Conservation (phyloP, 768 basidiomycete species). For the Ramaria sp. region DNA sequence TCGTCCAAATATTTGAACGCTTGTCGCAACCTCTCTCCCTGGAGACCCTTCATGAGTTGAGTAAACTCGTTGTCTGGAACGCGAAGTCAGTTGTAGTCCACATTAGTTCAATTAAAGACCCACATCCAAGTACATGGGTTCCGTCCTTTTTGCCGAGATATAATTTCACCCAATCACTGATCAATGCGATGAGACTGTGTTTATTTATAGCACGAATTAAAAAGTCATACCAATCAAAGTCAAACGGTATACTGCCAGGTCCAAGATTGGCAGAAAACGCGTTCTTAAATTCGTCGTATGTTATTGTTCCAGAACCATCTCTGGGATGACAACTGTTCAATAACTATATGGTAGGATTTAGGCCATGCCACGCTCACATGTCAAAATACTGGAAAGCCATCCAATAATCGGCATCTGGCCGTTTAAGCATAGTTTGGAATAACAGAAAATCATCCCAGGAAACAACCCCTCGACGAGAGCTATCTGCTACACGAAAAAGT, state of each 20-base stretch:
- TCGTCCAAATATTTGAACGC: conserved; percentile 87
- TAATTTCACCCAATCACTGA: conserved; percentile 89
- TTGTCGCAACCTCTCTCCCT: conserved; percentile 94
- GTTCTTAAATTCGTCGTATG: conserved; percentile 89
- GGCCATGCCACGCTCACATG: conserved; percentile 47
- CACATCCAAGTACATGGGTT: conserved; percentile 84
- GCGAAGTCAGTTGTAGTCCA: background rate
- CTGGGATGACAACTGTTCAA: conserved; percentile 26
- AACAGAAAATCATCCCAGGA: conserved; percentile 95
- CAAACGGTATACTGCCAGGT: conserved; percentile 79
- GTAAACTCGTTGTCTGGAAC: conserved; percentile 86
- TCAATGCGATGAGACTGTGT: background rate
- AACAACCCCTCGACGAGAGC: conserved; percentile 60
- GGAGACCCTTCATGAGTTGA: conserved; percentile 96
- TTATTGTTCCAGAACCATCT: conserved; percentile 85
- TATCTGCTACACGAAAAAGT: conserved; percentile 83
- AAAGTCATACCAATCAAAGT: conserved; percentile 74
- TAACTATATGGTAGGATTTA: background rate
- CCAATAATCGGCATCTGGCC: conserved; percentile 94
- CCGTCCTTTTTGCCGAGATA: conserved; percentile 92
- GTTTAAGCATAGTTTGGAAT: conserved; percentile 87
- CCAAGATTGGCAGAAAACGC: conserved; percentile 77
- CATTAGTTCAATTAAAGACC: conserved; percentile 19
- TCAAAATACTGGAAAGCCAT: conserved; percentile 96
- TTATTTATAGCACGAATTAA: background rate